Percentiles rank a stretch among this genome's conserved stretches.
These are phyloP conservation scores for Neurospora sp. DNA, from an alignment of 2,329 filamentous ascomycete species.

Conservation along the genomic window DNA sequence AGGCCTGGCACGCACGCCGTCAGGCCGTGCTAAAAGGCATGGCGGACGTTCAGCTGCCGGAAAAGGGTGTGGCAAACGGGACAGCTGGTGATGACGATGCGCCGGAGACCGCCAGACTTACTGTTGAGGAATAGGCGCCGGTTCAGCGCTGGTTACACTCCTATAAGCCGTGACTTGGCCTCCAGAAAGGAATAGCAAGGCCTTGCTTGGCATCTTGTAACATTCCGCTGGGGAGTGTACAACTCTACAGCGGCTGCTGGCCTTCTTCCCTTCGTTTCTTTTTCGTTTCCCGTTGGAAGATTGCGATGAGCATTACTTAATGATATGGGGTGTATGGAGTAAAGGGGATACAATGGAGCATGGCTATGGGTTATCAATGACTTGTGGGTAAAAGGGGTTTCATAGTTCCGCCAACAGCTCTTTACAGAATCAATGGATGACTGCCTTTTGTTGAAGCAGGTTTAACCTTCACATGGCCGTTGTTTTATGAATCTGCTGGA, in stretches of 20 bases:
- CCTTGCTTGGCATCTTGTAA: not conserved
- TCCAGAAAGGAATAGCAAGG: not conserved
- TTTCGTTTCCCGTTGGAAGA: not conserved
- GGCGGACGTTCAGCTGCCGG: conserved; percentile 32
- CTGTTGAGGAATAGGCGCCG: not conserved
- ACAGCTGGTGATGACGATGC: not conserved
- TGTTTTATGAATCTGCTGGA: not conserved
- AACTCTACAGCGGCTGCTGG: not conserved
- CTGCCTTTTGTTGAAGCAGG: not conserved
- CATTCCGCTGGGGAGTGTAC: not conserved
- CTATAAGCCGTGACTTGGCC: not conserved
- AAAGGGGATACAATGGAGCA: not conserved
- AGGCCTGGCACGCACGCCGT: conserved; percentile 52
- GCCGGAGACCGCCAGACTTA: not conserved
- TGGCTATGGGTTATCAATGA: not conserved
- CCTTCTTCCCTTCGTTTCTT: not conserved
- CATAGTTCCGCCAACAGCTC: not conserved
- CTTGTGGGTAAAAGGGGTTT: not conserved
- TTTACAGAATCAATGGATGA: not conserved
- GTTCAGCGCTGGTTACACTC: not conserved
- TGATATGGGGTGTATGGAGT: not conserved
- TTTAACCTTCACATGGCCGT: not conserved
- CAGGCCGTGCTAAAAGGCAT: conserved; percentile 41
- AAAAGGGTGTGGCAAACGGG: conserved; percentile 9
- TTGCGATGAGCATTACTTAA: not conserved